phyloP scores from a whole-genome alignment of 352 stramenopile species.

The Phytophthora nicotianae region DNA sequence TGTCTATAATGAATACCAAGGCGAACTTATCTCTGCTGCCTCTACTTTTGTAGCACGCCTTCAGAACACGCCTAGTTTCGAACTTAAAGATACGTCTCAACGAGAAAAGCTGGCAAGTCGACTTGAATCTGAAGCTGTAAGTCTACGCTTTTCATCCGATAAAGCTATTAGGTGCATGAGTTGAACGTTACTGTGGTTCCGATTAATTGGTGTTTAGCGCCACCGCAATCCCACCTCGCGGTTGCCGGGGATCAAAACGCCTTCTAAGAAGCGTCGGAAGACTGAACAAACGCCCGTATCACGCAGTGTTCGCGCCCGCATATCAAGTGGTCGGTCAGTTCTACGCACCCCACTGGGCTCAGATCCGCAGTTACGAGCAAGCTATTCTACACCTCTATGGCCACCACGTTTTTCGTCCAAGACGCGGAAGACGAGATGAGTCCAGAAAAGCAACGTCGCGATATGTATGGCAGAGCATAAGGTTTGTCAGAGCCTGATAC shows the following conservation, averaged over 20 bases:
- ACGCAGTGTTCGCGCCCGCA: slow-evolving; percentile 51
- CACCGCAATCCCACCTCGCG: slow-evolving; percentile 27
- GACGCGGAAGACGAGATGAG: slow-evolving; percentile 33
- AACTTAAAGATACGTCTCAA: slow-evolving; percentile 62
- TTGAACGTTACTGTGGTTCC: not conserved
- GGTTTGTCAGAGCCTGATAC: slow-evolving; percentile 2
- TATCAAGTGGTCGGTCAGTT: slow-evolving; percentile 57
- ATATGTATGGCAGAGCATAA: slow-evolving; percentile 3
- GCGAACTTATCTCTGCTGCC: not conserved
- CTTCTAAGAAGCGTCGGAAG: slow-evolving; percentile 34
- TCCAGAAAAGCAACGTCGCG: not conserved
- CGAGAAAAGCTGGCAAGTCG: slow-evolving; percentile 70
- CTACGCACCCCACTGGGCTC: slow-evolving; percentile 57
- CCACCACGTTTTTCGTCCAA: slow-evolving; percentile 36
- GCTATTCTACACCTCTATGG: slow-evolving; percentile 72
- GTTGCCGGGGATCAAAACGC: slow-evolving; percentile 26
- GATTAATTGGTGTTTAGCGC: slow-evolving; percentile 18
- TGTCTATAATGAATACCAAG: not conserved
- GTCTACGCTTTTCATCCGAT: slow-evolving; percentile 4
- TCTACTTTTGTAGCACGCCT: slow-evolving; percentile 38
- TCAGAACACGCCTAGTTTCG: slow-evolving; percentile 56
- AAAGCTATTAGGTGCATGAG: not conserved
- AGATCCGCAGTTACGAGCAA: slow-evolving; percentile 72
- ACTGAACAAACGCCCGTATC: slow-evolving; percentile 31
- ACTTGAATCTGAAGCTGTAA: slow-evolving; percentile 65